A percentile compares a stretch with the other conserved stretches of the same genome.
These are phyloP conservation scores for Moelleriella libera DNA, from an alignment of 2,329 filamentous ascomycete species.

Conservation along the genomic window DNA sequence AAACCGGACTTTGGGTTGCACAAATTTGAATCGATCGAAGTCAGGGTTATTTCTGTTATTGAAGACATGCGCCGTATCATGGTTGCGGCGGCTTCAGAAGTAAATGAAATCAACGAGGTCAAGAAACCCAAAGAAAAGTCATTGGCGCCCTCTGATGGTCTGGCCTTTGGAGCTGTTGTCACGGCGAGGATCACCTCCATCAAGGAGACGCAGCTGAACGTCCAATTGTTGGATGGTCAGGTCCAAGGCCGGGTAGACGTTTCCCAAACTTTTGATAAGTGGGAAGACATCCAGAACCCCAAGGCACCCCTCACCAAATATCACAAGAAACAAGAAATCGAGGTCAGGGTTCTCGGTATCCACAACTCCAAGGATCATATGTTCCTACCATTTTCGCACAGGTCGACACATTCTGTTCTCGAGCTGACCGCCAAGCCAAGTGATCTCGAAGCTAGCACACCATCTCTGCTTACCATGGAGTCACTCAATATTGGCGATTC, in stretches of 20 bases:
- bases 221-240: conserved; percentile 58
- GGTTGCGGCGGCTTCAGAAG: conserved; percentile 33
- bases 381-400: conserved; percentile 83
- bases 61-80: conserved; percentile 54
- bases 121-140: conserved; percentile 18
- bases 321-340: conserved; percentile 53
- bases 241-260: conserved; percentile 87
- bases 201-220: conserved; percentile 86
- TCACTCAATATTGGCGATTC: conserved; percentile 58
- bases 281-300: conserved; percentile 72
- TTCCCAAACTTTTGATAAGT: conserved; percentile 78
- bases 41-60: conserved; percentile 61
- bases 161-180: conserved; percentile 56
- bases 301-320: conserved; percentile 69
- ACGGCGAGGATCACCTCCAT: conserved; percentile 71
- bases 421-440: conserved; percentile 75
- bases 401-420: conserved; percentile 66
- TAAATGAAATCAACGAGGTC: conserved; percentile 30
- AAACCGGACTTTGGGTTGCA: conserved; percentile 66
- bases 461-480: conserved; percentile 50
- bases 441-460: conserved; percentile 33
- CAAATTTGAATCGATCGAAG: conserved; percentile 60
- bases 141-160: conserved; percentile 45
- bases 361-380: conserved; percentile 84
- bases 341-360: conserved; percentile 68